Evolutionary conservation across 176 grass and related monocot genomes (phyloP), one percentile per base, ranked within the genome.

Genomic region (Cenchrus americanus): DNA sequence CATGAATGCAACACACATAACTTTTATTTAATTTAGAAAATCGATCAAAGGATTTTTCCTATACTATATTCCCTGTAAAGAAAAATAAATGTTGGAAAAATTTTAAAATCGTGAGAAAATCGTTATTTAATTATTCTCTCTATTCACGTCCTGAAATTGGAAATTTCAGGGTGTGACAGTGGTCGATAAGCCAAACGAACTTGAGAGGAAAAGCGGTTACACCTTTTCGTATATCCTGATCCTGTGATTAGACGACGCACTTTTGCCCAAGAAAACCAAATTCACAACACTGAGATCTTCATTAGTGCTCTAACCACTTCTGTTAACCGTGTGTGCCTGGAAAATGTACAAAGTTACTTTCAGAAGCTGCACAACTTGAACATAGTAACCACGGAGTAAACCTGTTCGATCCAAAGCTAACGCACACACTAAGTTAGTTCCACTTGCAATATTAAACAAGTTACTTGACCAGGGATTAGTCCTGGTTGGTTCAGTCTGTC

Each of bases 331-430:
- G 17, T 34, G 34, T 65, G 48, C 47, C 30, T 6, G 60, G 49
- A 84, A 66, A 70, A 77, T 69, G 37, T 59, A 48, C 62, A 68
- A 68, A 48, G 62, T 19, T 47, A 42, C 66, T 73, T 86, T 81
- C 40, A 48, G 62, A 69, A 61, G 51, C 22, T 17, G 37, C 60
- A 48, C 47, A 27, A 15, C 32, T 51, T 71, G 73, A 83, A 78
- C 73, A 30, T 71, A 2, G 32, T 62, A 65, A 57, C 47, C 57
- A 1, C 47, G 12, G 57, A 79, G 80, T 55, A 66, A 83, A 83
- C 59, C 65, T 46, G n/a, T 53, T 69, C 8, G 5, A 18, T 63
- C 64, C 51, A 87, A n/a, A 70, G 48, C 49, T 27, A 34, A 41
- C 44, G 49, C 13, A 22, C 3, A 78, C 47, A 19, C 4, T 0